Evolutionary conservation across 2,329 filamentous ascomycete genomes (phyloP), one percentile per base, ranked within the genome.

Genomic region (Hymenoscyphus albidus): DNA sequence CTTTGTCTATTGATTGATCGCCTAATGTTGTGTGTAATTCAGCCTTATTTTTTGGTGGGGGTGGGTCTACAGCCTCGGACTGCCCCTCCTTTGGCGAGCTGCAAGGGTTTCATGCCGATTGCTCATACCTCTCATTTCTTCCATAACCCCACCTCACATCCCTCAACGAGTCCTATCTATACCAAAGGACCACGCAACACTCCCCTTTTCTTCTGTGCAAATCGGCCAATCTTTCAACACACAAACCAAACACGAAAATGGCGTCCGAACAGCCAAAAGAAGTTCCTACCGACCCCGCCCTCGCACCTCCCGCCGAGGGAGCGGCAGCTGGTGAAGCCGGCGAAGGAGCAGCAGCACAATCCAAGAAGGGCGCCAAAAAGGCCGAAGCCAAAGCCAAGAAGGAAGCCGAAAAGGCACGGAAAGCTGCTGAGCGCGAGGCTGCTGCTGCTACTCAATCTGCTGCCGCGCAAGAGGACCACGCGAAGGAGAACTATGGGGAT

Each of bases 311-410:
- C 16, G 58, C 65, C 35, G 58, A 55, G 44, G 54, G 62, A 18
- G 58, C 62, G 16, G n/a, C 58, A 4, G 31, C 64, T 5, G 60
- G 60, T 9, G 62, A 35, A 35, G 62, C 62, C 48, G 68, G 60
- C 59, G 64, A 66, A 35, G 65, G 64, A 48, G 66, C 65, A 12
- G 62, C 54, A n/a, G 63, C 64, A 64, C 61, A 64, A 54, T 92
- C 89, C 67, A 93, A 96, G 80, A 93, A 88, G 78, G 92, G 88
- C 16, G 80, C 89, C 69, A 96, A 96, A 81, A 96, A 96, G 81
- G 88, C 90, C 57, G 89, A 90, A 72, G 84, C 84, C 68, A 96
- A 96, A 80, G 91, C 93, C 35, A 93, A 93, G 80, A 93, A 94
- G 77, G 93, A 96, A 79, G 91, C 90, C 13, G 83, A 87, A 75